Percentiles rank a stretch among this genome's conserved stretches.
Evolutionary conservation across 495 filamentous ascomycete species (phyloP).

Genomic region (Amorphotheca resinae): DNA sequence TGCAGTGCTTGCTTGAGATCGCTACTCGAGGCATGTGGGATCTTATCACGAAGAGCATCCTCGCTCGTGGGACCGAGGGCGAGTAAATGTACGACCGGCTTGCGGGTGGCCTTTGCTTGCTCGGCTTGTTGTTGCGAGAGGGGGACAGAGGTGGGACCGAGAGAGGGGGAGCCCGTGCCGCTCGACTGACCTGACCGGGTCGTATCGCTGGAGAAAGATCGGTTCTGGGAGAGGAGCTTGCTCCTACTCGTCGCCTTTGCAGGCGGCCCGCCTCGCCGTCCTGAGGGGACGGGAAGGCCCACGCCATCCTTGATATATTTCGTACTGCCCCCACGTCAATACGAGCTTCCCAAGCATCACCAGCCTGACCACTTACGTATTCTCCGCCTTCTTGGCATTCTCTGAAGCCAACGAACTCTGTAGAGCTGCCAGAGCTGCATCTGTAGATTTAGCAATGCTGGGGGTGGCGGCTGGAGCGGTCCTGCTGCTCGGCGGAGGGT

Average conservation of each 20-base stretch:
- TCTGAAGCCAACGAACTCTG: slow-evolving; percentile 27
- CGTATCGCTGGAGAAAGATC: slow-evolving; percentile 29
- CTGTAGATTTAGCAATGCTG: slow-evolving; percentile 2
- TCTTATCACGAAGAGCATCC: slow-evolving; percentile 43
- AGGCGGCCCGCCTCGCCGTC: slow-evolving; percentile 15
- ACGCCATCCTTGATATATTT: slow-evolving; percentile 23
- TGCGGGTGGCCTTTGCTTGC: slow-evolving; percentile 37
- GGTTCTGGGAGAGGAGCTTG: slow-evolving; percentile 30
- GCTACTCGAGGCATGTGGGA: slow-evolving; percentile 42
- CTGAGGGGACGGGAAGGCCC: slow-evolving; percentile 19
- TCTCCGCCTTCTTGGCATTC: slow-evolving; percentile 33
- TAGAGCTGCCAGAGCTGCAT: slow-evolving; percentile 27
- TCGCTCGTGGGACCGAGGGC: slow-evolving; percentile 47
- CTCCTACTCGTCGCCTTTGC: slow-evolving; percentile 21
- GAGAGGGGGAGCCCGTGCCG: slow-evolving; percentile 34
- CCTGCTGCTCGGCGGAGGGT: slow-evolving; percentile 23
- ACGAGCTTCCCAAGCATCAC: slow-evolving; percentile 25
- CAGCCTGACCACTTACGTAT: slow-evolving; percentile 31
- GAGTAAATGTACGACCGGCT: slow-evolving; percentile 63
- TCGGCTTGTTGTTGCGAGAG: slow-evolving; percentile 39
- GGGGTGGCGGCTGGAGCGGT: slow-evolving; percentile 32
- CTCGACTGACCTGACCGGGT: slow-evolving; percentile 52
- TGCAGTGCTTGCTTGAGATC: slow-evolving; percentile 44
- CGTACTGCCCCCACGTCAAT: slow-evolving; percentile 19
- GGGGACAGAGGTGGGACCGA: slow-evolving; percentile 36